A percentile compares a stretch with the other conserved stretches of the same genome.
Conservation (phyloP, 1,139 yeast genomes). For the Protomyces lactucae-debilis region DNA sequence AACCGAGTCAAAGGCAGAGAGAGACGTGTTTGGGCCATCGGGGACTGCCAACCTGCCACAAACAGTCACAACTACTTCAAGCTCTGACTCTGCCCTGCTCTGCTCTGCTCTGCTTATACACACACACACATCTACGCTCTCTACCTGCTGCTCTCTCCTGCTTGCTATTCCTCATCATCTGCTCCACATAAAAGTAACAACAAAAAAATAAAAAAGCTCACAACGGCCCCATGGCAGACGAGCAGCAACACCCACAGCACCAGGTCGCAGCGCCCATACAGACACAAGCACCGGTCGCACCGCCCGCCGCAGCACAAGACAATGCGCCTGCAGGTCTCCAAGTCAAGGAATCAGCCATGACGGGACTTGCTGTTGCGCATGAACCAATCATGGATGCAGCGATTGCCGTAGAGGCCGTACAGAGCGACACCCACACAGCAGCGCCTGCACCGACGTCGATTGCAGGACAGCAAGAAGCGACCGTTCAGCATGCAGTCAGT, state of each 20-base stretch:
- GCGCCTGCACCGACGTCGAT: neutral
- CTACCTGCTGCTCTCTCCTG: too few relatives aligned
- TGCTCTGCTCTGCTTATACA: too few relatives aligned
- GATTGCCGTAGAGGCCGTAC: neutral
- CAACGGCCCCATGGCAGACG: too few relatives aligned
- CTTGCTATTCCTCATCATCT: too few relatives aligned
- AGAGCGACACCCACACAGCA: neutral
- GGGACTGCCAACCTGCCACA: too few relatives aligned
- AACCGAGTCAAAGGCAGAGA: too few relatives aligned
- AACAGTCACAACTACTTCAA: too few relatives aligned
- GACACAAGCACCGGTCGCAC: neutral
- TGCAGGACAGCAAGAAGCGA: neutral
- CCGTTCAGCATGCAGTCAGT: conserved; percentile 9
- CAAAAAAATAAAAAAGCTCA: neutral
- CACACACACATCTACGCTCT: too few relatives aligned
- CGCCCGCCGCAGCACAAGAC: neutral
- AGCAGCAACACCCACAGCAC: neutral
- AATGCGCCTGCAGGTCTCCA: neutral
- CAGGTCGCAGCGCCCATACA: neutral
- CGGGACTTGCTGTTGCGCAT: conserved; percentile 13
- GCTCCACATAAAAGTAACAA: neutral
- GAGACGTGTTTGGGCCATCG: too few relatives aligned
- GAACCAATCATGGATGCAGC: conserved; percentile 20
- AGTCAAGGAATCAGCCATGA: neutral
- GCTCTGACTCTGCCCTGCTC: too few relatives aligned